A percentile compares a stretch with the other conserved stretches of the same genome.
phyloP scores from a whole-genome alignment of 1,284 basidiomycete species.

The Cystobasidium pallidum region DNA sequence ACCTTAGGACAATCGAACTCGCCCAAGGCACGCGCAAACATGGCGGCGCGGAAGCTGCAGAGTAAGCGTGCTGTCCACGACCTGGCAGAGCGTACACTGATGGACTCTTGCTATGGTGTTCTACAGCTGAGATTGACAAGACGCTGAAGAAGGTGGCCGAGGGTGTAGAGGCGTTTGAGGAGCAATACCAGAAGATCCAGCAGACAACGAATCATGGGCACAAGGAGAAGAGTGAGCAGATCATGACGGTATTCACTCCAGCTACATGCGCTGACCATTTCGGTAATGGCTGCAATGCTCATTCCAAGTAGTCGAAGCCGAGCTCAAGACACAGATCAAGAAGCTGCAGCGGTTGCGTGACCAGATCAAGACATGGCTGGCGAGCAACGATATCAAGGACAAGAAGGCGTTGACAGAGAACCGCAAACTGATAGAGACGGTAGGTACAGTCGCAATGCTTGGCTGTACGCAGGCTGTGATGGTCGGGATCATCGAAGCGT shows the following conservation, averaged over 20 bases:
- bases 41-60: conserved; percentile 54
- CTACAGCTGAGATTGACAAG: conserved; percentile 78
- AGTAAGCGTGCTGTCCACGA: conserved; percentile 44
- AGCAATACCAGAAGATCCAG: conserved; percentile 91
- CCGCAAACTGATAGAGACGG: conserved; percentile 94
- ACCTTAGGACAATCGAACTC: conserved; percentile 13
- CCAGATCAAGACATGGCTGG: conserved; percentile 99
- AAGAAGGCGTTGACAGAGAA: conserved; percentile 91
- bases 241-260: not conserved
- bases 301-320: conserved; percentile 66
- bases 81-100: not conserved
- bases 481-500: not conserved
- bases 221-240: conserved; percentile 67
- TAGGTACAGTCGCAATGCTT: conserved; percentile 61
- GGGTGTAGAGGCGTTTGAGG: conserved; percentile 92
- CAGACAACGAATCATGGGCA: conserved; percentile 89
- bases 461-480: not conserved
- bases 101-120: not conserved
- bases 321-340: conserved; percentile 98
- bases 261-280: conserved; percentile 1
- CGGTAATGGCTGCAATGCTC: not conserved
- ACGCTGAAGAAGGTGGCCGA: conserved; percentile 92
- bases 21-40: conserved; percentile 38
- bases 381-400: conserved; percentile 99
- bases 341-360: conserved; percentile 96